A percentile compares a stretch with the other conserved stretches of the same genome.
These are phyloP conservation scores for Didymella arachidicola DNA, from an alignment of 2,329 filamentous ascomycete genomes.

Conservation along the genomic window DNA sequence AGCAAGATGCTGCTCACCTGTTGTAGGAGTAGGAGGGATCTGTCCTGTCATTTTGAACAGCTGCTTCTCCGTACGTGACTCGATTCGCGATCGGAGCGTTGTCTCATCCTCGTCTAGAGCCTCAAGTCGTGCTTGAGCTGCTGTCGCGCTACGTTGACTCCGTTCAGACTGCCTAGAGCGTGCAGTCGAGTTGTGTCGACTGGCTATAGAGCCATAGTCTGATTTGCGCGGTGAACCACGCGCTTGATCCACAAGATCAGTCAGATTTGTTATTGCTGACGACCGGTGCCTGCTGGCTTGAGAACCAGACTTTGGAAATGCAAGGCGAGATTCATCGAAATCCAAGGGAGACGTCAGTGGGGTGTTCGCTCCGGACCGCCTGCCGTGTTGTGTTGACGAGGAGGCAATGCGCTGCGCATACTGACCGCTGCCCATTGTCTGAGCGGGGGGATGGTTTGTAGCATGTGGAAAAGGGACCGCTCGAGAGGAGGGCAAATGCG, in stretches of 20 bases:
- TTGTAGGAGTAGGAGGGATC: conserved; percentile 33
- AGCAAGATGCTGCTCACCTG: conserved; percentile 24
- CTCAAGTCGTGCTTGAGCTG: conserved; percentile 28
- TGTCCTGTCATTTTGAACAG: conserved; percentile 47
- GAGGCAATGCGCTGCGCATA: conserved; percentile 23
- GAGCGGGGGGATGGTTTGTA: conserved; percentile 24
- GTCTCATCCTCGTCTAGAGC: conserved; percentile 38
- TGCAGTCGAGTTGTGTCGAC: conserved; percentile 29
- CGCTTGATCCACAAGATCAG: conserved; percentile 38
- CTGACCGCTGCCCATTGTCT: conserved; percentile 16
- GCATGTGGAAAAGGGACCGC: conserved; percentile 27
- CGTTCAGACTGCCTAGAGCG: conserved; percentile 36
- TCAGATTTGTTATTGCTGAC: conserved; percentile 32
- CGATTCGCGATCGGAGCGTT: conserved; percentile 52
- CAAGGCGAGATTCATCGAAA: conserved; percentile 16
- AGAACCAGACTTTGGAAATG: conserved; percentile 25
- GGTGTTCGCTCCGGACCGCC: conserved; percentile 16
- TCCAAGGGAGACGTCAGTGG: conserved; percentile 26
- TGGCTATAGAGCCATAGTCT: conserved; percentile 25
- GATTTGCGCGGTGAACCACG: conserved; percentile 36
- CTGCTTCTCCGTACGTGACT: conserved; percentile 50
- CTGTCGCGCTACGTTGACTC: conserved; percentile 26
- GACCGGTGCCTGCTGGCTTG: conserved; percentile 24
- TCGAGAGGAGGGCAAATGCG: conserved; percentile 22
- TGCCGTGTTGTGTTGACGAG: conserved; percentile 14